These are phyloP conservation scores for Teunomyces atbi DNA, from an alignment of 805 yeast genomes.

Conservation along the genomic window DNA sequence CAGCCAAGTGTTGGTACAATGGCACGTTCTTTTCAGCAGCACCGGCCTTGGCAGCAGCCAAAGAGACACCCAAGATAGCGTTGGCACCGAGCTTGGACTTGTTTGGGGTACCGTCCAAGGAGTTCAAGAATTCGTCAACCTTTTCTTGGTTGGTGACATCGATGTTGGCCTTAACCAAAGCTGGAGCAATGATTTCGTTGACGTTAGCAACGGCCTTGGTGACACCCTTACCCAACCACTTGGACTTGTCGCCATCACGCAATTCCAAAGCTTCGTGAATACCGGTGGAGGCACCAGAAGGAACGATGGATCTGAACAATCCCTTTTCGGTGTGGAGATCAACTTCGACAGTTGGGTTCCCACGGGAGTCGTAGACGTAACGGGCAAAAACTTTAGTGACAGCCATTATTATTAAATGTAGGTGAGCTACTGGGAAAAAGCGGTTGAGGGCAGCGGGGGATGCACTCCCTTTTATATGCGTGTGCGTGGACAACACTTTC, in stretches of 20 bases:
- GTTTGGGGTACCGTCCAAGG: conserved; percentile 96
- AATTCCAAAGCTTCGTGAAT: conserved; percentile 97
- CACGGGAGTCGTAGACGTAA: conserved; percentile 98
- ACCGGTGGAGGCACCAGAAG: conserved; percentile 99
- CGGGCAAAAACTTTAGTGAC: conserved; percentile 87
- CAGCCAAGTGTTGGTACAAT: conserved; percentile 87
- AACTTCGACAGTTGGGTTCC: conserved; percentile 99
- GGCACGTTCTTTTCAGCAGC: conserved; percentile 95
- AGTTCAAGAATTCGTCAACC: conserved; percentile 79
- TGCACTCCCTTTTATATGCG: conserved; percentile 3
- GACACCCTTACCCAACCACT: conserved; percentile 99
- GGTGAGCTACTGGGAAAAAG: neutral
- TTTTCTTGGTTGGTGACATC: conserved; percentile 86
- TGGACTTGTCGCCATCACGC: conserved; percentile 96
- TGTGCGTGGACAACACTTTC: conserved; percentile 23
- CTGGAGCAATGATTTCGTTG: conserved; percentile 93
- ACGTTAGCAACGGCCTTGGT: conserved; percentile 95
- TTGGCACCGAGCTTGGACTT: conserved; percentile 97
- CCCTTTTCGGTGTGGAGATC: conserved; percentile 93
- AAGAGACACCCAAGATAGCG: conserved; percentile 96
- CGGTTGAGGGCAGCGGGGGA: neutral
- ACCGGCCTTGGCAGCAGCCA: conserved; percentile 96
- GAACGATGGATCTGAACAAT: conserved; percentile 94
- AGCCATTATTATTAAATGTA: conserved; percentile 56
- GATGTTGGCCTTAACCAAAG: conserved; percentile 73